A percentile compares a stretch with the other conserved stretches of the same genome.
Evolutionary conservation across 2,329 filamentous ascomycete genomes (phyloP).

Genomic region (Knoxdaviesia proteae): DNA sequence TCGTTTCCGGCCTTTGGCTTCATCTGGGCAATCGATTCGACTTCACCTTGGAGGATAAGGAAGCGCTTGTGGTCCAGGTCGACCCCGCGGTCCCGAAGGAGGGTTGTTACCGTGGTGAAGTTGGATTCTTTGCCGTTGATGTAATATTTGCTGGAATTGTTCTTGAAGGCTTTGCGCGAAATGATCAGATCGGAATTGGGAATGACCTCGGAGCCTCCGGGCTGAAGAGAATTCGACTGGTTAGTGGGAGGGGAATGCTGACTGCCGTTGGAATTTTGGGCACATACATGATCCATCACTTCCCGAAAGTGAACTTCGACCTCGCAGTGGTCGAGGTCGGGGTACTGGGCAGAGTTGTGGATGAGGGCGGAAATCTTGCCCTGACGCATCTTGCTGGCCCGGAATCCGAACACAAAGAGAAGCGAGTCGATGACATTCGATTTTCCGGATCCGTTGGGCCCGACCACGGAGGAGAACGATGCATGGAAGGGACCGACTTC

Average conservation of each 20-base stretch:
- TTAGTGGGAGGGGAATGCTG: background rate
- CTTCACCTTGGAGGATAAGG: constrained; percentile 88
- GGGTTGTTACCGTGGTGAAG: constrained; percentile 74
- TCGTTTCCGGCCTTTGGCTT: constrained; percentile 89
- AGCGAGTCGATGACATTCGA: constrained; percentile 98
- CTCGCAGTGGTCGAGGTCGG: constrained; percentile 76
- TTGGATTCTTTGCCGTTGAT: constrained; percentile 79
- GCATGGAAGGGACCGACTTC: constrained; percentile 92
- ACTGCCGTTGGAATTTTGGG: background rate
- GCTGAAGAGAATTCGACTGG: constrained; percentile 16
- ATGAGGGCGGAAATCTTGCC: constrained; percentile 96
- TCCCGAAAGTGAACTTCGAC: constrained; percentile 94
- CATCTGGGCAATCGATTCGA: constrained; percentile 98
- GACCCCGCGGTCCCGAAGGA: constrained; percentile 72
- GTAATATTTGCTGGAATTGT: constrained; percentile 96
- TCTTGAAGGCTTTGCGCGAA: constrained; percentile 85
- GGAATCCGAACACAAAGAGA: constrained; percentile 96
- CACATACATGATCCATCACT: constrained; percentile 58
- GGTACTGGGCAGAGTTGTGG: constrained; percentile 80
- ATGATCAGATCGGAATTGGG: constrained; percentile 72
- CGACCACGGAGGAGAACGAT: constrained; percentile 94
- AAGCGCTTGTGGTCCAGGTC: constrained; percentile 98
- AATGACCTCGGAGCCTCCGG: constrained; percentile 51
- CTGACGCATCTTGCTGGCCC: constrained; percentile 97
- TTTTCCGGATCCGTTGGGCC: constrained; percentile 93